A percentile compares a stretch with the other conserved stretches of the same genome.
These are phyloP conservation scores for Rosa persica DNA, from an alignment of 306 rosid species.

Conservation along the genomic window DNA sequence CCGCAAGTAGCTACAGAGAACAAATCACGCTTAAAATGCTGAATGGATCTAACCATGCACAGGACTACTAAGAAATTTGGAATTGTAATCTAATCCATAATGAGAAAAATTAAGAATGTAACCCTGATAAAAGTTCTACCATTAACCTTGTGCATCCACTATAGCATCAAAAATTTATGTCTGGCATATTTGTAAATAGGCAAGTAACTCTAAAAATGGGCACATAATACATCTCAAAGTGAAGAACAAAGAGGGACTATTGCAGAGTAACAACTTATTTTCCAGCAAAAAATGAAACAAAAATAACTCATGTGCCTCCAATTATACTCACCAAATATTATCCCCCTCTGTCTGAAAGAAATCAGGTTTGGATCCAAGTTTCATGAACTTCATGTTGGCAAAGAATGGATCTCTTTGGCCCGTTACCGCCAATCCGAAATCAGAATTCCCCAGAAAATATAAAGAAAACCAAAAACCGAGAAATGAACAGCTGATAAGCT, in stretches of 20 bases:
- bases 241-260: neutral
- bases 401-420: constrained; percentile 17
- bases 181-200: neutral
- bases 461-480: neutral
- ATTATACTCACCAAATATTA: constrained; percentile 57
- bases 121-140: neutral
- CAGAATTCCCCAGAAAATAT: constrained; percentile 15
- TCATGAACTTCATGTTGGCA: constrained; percentile 84
- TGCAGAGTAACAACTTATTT: neutral
- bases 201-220: neutral
- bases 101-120: neutral
- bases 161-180: neutral
- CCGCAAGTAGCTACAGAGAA: constrained; percentile 2
- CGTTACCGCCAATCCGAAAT: constrained; percentile 3
- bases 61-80: neutral
- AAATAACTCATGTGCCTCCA: constrained; percentile 4
- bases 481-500: constrained; percentile 24
- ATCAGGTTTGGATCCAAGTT: constrained; percentile 92
- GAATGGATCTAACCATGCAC: neutral
- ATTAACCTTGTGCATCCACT: neutral
- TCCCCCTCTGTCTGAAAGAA: constrained; percentile 77
- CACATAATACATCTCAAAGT: neutral
- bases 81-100: neutral
- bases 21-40: neutral
- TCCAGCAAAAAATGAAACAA: neutral